A percentile compares a stretch with the other conserved stretches of the same genome.
These are phyloP conservation scores for Septoria linicola DNA, from an alignment of 2,329 filamentous ascomycete species.

Conservation along the genomic window DNA sequence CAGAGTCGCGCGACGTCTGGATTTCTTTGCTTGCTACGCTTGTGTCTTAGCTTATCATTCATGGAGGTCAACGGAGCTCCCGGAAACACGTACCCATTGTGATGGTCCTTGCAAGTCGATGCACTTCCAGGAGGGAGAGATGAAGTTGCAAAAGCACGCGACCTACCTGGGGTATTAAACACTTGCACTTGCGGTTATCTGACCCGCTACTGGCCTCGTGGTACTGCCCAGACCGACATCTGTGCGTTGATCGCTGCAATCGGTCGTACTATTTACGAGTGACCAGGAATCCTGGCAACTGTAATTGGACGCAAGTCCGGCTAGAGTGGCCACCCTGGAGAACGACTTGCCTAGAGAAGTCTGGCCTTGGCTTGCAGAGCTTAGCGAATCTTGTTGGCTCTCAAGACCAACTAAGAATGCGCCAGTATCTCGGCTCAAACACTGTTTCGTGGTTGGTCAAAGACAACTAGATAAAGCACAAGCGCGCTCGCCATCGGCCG, in stretches of 20 bases:
- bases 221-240: not conserved
- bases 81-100: slow-evolving; percentile 3
- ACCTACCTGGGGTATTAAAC: not conserved
- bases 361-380: slow-evolving; percentile 3
- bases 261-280: slow-evolving; percentile 2
- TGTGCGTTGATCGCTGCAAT: not conserved
- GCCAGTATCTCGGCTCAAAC: not conserved
- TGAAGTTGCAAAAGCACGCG: not conserved
- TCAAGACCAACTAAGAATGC: slow-evolving; percentile 4
- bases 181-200: slow-evolving; percentile 1
- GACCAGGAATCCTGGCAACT: not conserved
- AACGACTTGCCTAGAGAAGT: not conserved
- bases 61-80: not conserved
- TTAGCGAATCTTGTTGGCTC: slow-evolving; percentile 2
- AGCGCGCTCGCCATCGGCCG: not conserved
- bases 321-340: not conserved
- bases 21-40: slow-evolving; percentile 9
- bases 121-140: slow-evolving; percentile 3
- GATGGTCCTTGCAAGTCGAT: not conserved
- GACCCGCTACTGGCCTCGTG: not conserved
- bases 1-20: not conserved
- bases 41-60: not conserved
- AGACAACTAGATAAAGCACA: not conserved
- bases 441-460: not conserved
- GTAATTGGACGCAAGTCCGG: slow-evolving; percentile 2